Conservation (phyloP, 164 flowering plant species). For the Chloranthus sessilifolius region DNA sequence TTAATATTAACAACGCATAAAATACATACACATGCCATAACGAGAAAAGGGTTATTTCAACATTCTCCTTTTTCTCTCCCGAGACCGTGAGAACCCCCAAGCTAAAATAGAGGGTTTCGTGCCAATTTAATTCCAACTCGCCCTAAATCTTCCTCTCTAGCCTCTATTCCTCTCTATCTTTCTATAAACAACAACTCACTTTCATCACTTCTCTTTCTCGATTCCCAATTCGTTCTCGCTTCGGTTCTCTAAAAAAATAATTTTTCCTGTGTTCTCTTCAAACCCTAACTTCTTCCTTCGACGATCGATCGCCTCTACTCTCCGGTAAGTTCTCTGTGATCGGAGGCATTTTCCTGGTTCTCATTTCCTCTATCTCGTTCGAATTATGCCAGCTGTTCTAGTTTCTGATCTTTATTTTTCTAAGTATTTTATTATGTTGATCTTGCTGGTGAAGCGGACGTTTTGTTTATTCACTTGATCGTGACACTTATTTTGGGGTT, state of each 20-base stretch:
- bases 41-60: too few species aligned
- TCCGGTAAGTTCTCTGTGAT: slow-evolving; percentile 6
- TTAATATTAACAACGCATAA: too few species aligned
- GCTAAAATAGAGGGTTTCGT: too few species aligned
- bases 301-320: not conserved
- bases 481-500: not conserved
- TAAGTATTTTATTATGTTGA: not conserved
- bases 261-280: not conserved
- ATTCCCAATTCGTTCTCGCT: not conserved
- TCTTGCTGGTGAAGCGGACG: too few species aligned
- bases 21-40: too few species aligned
- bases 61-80: too few species aligned
- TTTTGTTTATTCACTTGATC: not conserved
- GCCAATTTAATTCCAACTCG: too few species aligned
- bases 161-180: too few species aligned
- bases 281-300: slow-evolving; percentile 6
- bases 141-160: too few species aligned
- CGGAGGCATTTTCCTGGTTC: not conserved
- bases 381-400: too few species aligned
- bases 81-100: too few species aligned
- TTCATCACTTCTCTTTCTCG: not conserved
- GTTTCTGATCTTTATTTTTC: not conserved
- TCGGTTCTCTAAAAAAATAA: not conserved
- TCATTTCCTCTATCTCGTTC: not conserved
- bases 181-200: not conserved